A percentile compares a stretch with the other conserved stretches of the same genome.
These are phyloP conservation scores for Saccharum hybrid DNA, from an alignment of 202 grass and related monocot species.

Conservation along the genomic window DNA sequence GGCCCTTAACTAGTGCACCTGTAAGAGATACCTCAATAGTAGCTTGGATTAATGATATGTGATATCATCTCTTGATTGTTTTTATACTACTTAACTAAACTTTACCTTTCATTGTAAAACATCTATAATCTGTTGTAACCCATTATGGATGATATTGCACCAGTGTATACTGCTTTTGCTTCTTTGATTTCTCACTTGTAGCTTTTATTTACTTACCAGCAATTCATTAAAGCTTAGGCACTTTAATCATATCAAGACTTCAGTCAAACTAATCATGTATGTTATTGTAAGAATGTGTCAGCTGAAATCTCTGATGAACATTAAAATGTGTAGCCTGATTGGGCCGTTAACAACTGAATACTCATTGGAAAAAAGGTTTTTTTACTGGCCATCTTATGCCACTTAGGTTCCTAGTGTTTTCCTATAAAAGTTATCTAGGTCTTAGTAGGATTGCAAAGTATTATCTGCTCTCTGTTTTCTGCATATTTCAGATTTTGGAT, in stretches of 20 bases:
- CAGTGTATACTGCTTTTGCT: neutral
- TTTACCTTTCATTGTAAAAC: neutral
- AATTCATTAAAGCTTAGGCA: neutral
- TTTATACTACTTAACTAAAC: conserved; percentile 33
- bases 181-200: conserved; percentile 11
- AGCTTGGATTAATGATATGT: conserved; percentile 5
- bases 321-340: conserved; percentile 23
- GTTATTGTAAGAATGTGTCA: conserved; percentile 21
- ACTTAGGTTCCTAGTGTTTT: conserved; percentile 16
- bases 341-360: conserved; percentile 25
- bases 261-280: conserved; percentile 19
- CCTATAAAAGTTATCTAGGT: conserved; percentile 17
- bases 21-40: conserved; percentile 12
- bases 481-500: conserved; percentile 15
- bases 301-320: conserved; percentile 12
- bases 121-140: neutral
- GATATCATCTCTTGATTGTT: conserved; percentile 21
- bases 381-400: conserved; percentile 31
- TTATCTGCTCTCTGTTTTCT: conserved; percentile 9
- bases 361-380: neutral
- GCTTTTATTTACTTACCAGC: conserved; percentile 19
- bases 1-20: neutral
- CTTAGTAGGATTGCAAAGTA: neutral
- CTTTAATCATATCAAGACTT: conserved; percentile 24
- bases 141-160: neutral